These are phyloP conservation scores for Lactifluus echinatus DNA, from an alignment of 768 basidiomycete genomes.

Conservation along the genomic window DNA sequence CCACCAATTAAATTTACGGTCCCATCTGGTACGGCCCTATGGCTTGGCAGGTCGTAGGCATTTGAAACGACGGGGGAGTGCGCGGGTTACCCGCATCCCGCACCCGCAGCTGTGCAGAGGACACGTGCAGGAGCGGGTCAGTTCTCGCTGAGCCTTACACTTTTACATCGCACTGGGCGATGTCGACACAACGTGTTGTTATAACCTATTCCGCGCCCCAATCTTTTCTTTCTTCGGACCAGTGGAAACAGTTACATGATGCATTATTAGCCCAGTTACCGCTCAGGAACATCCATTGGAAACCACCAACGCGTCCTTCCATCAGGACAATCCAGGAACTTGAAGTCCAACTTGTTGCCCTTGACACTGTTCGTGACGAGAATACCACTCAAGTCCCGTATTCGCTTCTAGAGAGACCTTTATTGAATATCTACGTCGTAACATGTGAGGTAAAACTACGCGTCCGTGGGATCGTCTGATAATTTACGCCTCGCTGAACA, in stretches of 20 bases:
- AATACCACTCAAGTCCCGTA: conserved; percentile 65
- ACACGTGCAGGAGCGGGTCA: too few species aligned
- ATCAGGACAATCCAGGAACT: conserved; percentile 86
- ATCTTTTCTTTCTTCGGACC: conserved; percentile 56
- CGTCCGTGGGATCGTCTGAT: conserved; percentile 14
- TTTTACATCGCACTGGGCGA: conserved; percentile 1
- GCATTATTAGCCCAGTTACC: conserved; percentile 70
- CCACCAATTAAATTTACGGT: too few species aligned
- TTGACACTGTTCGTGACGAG: conserved; percentile 65
- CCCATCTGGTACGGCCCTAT: too few species aligned
- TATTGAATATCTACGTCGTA: conserved; percentile 81
- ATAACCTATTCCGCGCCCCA: conserved; percentile 61
- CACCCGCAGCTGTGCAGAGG: too few species aligned
- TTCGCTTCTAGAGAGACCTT: conserved; percentile 75
- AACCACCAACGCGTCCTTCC: conserved; percentile 56
- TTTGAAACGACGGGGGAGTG: too few species aligned
- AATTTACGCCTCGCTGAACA: conserved; percentile 22
- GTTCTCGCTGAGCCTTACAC: background rate
- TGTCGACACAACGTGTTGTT: conserved; percentile 45
- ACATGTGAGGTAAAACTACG: conserved; percentile 67
- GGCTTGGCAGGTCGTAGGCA: too few species aligned
- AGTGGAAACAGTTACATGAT: conserved; percentile 60
- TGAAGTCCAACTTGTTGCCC: conserved; percentile 60
- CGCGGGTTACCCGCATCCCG: too few species aligned
- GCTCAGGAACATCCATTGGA: conserved; percentile 90